phyloP scores from a whole-genome alignment of 2,329 filamentous ascomycete genomes.

The Coniella vitis region DNA sequence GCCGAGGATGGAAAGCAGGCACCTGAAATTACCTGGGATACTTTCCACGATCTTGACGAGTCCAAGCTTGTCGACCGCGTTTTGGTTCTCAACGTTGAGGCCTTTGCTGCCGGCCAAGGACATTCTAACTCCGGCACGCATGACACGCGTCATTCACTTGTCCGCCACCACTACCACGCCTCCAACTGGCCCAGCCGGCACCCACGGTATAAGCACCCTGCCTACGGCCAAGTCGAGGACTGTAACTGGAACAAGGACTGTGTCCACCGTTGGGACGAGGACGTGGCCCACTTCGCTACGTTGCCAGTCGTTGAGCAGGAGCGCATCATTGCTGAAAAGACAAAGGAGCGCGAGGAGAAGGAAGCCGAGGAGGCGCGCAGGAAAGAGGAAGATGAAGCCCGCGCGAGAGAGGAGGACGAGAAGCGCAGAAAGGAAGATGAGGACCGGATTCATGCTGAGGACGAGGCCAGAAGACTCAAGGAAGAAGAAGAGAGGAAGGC shows the following conservation, averaged over 20 bases:
- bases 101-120: constrained; percentile 65
- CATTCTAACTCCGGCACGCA: constrained; percentile 68
- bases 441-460: constrained; percentile 10
- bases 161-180: constrained; percentile 69
- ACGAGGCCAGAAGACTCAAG: constrained; percentile 19
- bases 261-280: constrained; percentile 57
- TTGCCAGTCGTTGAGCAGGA: constrained; percentile 54
- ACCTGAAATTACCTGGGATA: constrained; percentile 48
- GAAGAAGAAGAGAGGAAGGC: constrained; percentile 14
- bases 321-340: constrained; percentile 33
- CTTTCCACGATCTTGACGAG: constrained; percentile 59
- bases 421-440: constrained; percentile 27
- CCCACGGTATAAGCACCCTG: constrained; percentile 59
- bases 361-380: constrained; percentile 16
- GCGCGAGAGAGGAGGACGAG: constrained; percentile 27
- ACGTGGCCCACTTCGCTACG: constrained; percentile 52
- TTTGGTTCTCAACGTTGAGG: constrained; percentile 62
- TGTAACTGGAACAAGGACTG: constrained; percentile 65
- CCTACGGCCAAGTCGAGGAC: constrained; percentile 61
- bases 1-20: constrained; percentile 23
- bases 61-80: constrained; percentile 57
- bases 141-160: constrained; percentile 55
- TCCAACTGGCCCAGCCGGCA: constrained; percentile 64
- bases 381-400: constrained; percentile 20
- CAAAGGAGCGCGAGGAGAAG: constrained; percentile 24